A percentile compares a stretch with the other conserved stretches of the same genome.
Evolutionary conservation across 805 yeast genomes (phyloP).

Genomic region (Candida wancherniae): DNA sequence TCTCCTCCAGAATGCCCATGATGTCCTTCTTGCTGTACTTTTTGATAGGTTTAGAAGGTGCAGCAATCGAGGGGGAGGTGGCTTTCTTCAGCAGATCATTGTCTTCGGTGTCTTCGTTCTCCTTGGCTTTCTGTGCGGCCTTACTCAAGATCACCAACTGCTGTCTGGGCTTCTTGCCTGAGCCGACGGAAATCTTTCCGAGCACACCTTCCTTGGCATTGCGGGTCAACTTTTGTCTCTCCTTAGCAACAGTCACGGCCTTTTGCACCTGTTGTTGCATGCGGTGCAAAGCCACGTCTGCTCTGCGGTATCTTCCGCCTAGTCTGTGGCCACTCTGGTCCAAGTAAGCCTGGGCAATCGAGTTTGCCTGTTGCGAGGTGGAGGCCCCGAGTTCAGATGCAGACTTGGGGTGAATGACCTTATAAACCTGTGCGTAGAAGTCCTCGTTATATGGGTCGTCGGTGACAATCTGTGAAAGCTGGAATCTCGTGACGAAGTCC

Average conservation of each 20-base stretch:
- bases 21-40: slow-evolving; percentile 39
- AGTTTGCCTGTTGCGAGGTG: slow-evolving; percentile 55
- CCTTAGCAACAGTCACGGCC: slow-evolving; percentile 93
- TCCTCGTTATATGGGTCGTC: slow-evolving; percentile 98
- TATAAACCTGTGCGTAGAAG: slow-evolving; percentile 89
- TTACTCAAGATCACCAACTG: slow-evolving; percentile 62
- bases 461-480: slow-evolving; percentile 90
- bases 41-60: slow-evolving; percentile 28
- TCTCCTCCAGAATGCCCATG: slow-evolving; percentile 69
- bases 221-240: slow-evolving; percentile 64
- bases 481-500: slow-evolving; percentile 91
- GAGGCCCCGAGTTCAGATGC: slow-evolving; percentile 11
- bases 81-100: slow-evolving; percentile 21
- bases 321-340: slow-evolving; percentile 88
- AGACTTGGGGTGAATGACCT: slow-evolving; percentile 45
- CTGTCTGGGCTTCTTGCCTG: slow-evolving; percentile 83
- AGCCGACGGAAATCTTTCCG: slow-evolving; percentile 76
- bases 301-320: slow-evolving; percentile 79
- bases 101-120: slow-evolving; percentile 19
- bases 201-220: slow-evolving; percentile 79
- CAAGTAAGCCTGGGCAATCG: slow-evolving; percentile 88
- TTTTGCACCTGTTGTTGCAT: slow-evolving; percentile 98
- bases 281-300: slow-evolving; percentile 88
- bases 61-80: slow-evolving; percentile 28
- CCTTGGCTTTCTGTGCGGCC: slow-evolving; percentile 40